Conservation (phyloP, 2,329 filamentous ascomycete species). For the Colletotrichum sp. region DNA sequence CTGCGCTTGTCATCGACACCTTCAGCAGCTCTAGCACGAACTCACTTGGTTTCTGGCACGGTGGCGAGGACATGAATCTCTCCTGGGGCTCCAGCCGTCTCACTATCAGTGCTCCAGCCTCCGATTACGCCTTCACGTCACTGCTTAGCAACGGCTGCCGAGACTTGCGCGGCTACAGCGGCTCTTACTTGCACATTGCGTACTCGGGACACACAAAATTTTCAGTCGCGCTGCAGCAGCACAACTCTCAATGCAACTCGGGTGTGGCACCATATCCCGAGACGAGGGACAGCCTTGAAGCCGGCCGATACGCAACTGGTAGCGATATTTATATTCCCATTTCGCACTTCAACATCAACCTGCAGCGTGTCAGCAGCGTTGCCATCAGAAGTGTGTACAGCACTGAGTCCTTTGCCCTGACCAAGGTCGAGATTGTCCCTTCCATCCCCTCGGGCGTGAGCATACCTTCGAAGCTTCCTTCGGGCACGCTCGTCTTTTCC, state of each 20-base stretch:
- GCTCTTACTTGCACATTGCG: conserved; percentile 67
- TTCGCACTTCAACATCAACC: conserved; percentile 68
- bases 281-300: conserved; percentile 72
- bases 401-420: conserved; percentile 52
- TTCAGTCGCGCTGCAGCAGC: conserved; percentile 68
- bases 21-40: conserved; percentile 61
- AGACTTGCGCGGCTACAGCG: conserved; percentile 59
- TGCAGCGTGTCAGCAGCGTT: conserved; percentile 60
- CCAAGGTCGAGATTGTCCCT: conserved; percentile 65
- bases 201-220: conserved; percentile 68
- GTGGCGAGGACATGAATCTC: conserved; percentile 63
- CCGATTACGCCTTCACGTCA: conserved; percentile 65
- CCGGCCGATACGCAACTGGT: conserved; percentile 57
- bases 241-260: conserved; percentile 65
- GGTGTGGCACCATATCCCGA: conserved; percentile 64
- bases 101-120: conserved; percentile 39
- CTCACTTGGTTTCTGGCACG: conserved; percentile 69
- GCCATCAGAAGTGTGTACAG: conserved; percentile 70
- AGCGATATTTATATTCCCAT: conserved; percentile 71
- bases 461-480: conserved; percentile 65
- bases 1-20: conserved; percentile 63
- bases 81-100: conserved; percentile 57
- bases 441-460: conserved; percentile 54
- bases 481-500: conserved; percentile 63
- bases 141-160: conserved; percentile 48